These are phyloP conservation scores for Umbelopsis isabellina DNA, from an alignment of 192 early-diverging fungal species.

Conservation along the genomic window DNA sequence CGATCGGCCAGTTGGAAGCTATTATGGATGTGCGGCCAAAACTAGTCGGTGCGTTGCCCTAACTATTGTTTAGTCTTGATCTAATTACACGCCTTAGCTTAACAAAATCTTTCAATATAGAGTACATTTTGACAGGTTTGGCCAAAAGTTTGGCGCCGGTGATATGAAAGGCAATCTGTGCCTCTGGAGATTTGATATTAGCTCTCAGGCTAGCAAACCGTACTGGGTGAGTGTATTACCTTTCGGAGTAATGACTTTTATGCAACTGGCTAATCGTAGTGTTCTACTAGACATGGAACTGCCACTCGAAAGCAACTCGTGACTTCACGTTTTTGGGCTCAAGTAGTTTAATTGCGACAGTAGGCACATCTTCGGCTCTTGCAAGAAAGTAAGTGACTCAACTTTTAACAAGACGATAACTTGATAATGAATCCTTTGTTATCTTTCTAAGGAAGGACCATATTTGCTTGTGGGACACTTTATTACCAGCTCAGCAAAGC, in stretches of 20 bases:
- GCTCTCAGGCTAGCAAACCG: conserved; percentile 60
- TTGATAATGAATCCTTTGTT: too few relatives aligned
- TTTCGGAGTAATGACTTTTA: too few relatives aligned
- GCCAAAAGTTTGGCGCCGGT: conserved; percentile 74
- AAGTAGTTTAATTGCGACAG: conserved; percentile 72
- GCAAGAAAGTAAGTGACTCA: conserved; percentile 29
- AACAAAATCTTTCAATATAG: conserved; percentile 16
- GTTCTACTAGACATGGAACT: conserved; percentile 42
- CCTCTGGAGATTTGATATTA: conserved; percentile 80
- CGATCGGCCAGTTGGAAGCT: conserved; percentile 63
- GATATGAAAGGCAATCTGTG: conserved; percentile 69
- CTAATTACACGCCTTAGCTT: not conserved
- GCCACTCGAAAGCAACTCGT: conserved; percentile 64
- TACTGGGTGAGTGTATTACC: conserved; percentile 33
- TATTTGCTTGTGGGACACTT: conserved; percentile 77
- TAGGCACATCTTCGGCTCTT: conserved; percentile 59
- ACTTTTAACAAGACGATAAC: too few relatives aligned
- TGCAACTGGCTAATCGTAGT: too few relatives aligned
- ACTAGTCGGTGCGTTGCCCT: conserved; percentile 47
- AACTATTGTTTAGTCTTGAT: conserved; percentile 1
- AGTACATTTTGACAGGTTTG: conserved; percentile 79
- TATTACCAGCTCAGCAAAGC: conserved; percentile 65
- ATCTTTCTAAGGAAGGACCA: conserved; percentile 45
- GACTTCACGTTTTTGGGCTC: conserved; percentile 80
- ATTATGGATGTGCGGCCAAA: conserved; percentile 51